Evolutionary conservation across 192 early-diverging fungal species (phyloP), one percentile per base, ranked within the genome.

Genomic region (Gaertneriomyces sp.): DNA sequence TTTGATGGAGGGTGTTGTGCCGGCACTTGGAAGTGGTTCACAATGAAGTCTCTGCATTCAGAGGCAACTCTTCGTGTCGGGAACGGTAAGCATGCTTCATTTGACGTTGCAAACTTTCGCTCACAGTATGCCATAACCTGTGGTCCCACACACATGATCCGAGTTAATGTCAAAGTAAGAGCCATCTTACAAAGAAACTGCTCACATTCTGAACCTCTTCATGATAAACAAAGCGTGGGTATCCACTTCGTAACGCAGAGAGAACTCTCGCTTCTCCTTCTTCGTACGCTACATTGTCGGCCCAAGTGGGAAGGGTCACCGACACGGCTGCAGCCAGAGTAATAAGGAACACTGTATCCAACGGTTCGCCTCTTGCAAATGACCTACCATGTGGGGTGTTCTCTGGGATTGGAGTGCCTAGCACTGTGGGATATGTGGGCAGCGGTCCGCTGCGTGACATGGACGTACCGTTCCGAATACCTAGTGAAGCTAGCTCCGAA

Each of bases 171-270:
- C 25, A 33, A 33, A 33, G 1, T 33, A 33, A 33, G 25, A 33
- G 25, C 25, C 25, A 33, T 33, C 25, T 39, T 14, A 8, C 12
- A 33, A 16, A 56, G 54, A 33, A 14, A 11, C 46, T 33, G 50
- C 50, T 53, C 80, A 90, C 88, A 79, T 90, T 70, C 64, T 86
- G 77, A 57, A 93, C 73, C 45, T 72, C 45, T 50, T 87, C 77
- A 70, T 87, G 85, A 70, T 90, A 90, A 64, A 95, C 93, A 79
- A 98, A 98, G 43, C 96, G 89, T 9, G 96, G 96, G 68, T 98
- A 98, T 1, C 96, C 95, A 45, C 80, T 81, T 45, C 82, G 76
- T 87, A 98, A 88, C 42, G 73, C 79, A 33, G 79, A 68, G 45
- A 87, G 72, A 19, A 95, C 90, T 5, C 81, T 70, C 7, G 82